Evolutionary conservation across 805 yeast species (phyloP), one percentile per base, ranked within the genome.

Genomic region (Kuraishia cidri): DNA sequence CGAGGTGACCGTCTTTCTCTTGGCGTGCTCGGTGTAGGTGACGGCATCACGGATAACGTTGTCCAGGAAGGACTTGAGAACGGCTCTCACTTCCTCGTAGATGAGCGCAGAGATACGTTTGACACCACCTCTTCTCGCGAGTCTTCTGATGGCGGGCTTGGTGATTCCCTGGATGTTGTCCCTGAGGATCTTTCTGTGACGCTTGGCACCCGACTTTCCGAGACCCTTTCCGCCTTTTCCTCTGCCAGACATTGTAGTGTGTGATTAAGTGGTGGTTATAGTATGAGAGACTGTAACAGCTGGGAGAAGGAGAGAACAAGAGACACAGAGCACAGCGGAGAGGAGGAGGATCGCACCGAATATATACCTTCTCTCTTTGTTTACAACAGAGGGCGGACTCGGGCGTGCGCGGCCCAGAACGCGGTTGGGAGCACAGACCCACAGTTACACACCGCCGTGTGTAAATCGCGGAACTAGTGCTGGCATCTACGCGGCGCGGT

Each of bases 71-170:
- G 95, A 74, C 73, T 88, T 88, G 50, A 90, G 75, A 50, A 92
- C 97, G 51, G 82, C 88, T 76, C 98, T 87, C 60, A 92, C 95
- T 74, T 90, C 97, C 72, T 90, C 98, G 75, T 90, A 90, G 65
- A 90, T 90, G 62, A 88, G 74, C 65, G 95, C 97, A 44, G 97
- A 90, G 58, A 90, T 90, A 84, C 98, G 95, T 82, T 90, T 90
- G 62, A 90, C 98, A 88, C 98, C 98, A 74, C 98, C 98, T 85
- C 98, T 87, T 81, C 98, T 90, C 34, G 98, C 98, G 58, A 90
- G 82, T 85, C 98, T 90, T 77, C 98, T 87, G 62, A 90, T 90
- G 61, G 98, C 98, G 62, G 98, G 98, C 79, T 90, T 90, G 44
- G 98, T 90, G 64, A 90, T 90, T 76, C 98, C 98, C 72, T 88